Percentiles rank a stretch among this genome's conserved stretches.
Evolutionary conservation across 2,329 filamentous ascomycete genomes (phyloP).

Genomic region (Ceratocystis smalleyi): DNA sequence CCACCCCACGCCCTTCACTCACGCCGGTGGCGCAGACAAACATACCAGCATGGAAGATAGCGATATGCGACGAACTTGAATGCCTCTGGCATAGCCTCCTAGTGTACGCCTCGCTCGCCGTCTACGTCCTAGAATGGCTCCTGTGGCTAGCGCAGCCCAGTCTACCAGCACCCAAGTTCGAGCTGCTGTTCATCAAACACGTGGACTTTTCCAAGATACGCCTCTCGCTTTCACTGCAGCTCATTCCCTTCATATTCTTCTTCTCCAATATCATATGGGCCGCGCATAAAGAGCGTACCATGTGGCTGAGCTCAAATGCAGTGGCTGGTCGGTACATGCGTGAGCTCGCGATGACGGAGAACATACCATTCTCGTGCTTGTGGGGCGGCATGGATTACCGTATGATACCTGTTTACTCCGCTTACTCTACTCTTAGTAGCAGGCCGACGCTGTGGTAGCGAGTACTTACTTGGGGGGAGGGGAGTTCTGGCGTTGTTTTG

Average conservation of each 20-base stretch:
- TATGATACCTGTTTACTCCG: not conserved
- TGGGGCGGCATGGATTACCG: not conserved
- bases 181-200: not conserved
- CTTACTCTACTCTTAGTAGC: not conserved
- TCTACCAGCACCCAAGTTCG: not conserved
- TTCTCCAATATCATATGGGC: not conserved
- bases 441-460: not conserved
- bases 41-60: not conserved
- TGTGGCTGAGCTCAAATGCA: not conserved
- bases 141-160: not conserved
- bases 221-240: not conserved
- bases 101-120: not conserved
- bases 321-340: constrained; percentile 1
- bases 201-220: not conserved
- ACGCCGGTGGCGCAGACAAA: not conserved
- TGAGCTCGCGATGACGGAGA: not conserved
- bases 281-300: not conserved
- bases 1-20: not conserved
- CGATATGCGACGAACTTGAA: not conserved
- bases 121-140: not conserved
- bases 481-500: not conserved
- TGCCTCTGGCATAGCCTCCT: not conserved
- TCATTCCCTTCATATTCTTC: not conserved
- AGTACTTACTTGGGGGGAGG: not conserved
- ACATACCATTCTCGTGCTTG: not conserved